Conservation (phyloP, 2,329 filamentous ascomycete genomes). For the Pezicula carpinea region DNA sequence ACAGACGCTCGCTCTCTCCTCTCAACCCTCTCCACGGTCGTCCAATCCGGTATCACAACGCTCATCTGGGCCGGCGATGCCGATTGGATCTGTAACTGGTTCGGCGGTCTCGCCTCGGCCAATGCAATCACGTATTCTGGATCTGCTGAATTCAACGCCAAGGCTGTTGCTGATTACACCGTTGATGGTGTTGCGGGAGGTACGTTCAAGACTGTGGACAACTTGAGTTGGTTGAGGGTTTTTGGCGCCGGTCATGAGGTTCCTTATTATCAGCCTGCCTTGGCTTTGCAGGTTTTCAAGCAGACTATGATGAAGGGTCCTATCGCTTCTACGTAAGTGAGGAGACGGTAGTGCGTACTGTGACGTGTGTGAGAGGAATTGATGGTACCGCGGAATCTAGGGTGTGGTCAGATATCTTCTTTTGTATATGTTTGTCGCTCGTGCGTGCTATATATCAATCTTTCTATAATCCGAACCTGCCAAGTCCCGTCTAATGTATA, state of each 20-base stretch:
- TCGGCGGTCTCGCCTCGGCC: slow-evolving; percentile 43
- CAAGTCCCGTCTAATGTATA: too few relatives aligned
- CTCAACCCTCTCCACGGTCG: slow-evolving; percentile 37
- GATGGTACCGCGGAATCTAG: too few relatives aligned
- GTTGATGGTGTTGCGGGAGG: slow-evolving; percentile 43
- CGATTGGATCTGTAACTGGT: slow-evolving; percentile 56
- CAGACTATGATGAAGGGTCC: too few relatives aligned
- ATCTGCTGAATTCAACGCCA: slow-evolving; percentile 35
- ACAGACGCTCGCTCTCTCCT: slow-evolving; percentile 39
- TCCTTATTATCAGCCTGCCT: slow-evolving; percentile 21
- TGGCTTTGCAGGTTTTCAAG: too few relatives aligned
- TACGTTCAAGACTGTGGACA: slow-evolving; percentile 44
- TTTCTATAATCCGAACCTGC: too few relatives aligned
- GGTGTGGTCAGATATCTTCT: too few relatives aligned
- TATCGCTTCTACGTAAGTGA: too few relatives aligned
- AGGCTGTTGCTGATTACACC: slow-evolving; percentile 37
- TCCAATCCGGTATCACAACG: slow-evolving; percentile 42
- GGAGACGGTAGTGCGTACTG: too few relatives aligned
- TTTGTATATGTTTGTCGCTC: too few relatives aligned
- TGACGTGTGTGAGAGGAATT: too few relatives aligned
- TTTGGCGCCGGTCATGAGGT: slow-evolving; percentile 41
- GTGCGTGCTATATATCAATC: too few relatives aligned
- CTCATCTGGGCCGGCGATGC: slow-evolving; percentile 53
- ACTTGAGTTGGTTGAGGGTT: slow-evolving; percentile 44
- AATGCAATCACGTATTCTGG: slow-evolving; percentile 40